Base-by-base conservation (phyloP, 2,329 filamentous ascomycete genomes). In the Botrytis cinerea region DNA sequence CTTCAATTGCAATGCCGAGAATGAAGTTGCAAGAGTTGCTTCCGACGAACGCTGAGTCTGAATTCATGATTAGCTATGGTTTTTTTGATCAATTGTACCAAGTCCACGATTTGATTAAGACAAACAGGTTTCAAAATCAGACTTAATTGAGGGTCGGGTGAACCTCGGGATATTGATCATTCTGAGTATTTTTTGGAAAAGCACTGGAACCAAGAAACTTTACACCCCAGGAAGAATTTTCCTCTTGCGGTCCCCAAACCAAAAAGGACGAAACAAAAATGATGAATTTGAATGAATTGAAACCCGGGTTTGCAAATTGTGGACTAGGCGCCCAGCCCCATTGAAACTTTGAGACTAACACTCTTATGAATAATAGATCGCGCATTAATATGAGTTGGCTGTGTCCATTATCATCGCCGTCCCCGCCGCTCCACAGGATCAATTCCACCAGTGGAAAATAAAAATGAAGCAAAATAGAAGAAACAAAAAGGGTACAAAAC, bases 1-100 rank as follows among this genome's bases (percentile, higher is more conserved):
- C 84, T 99, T 99, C 78, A 98, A 86, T 81, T 97, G 94, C 72
- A 99, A 82, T 28, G 95, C 91, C 60, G 92, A 89, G 82, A 98
- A 98, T 0, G 93, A 96, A 0, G 93, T 91, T 4, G 93, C 96
- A 9, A 99, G 86, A 0, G 96, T 99, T n/a, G 93, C 92, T 83
- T 99, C 96, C 14, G 96, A 95, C 38, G 93, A 95, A 74, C 94
- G 88, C 82, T 92, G 89, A 74, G 88, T 85, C 87, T 89, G 77
- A 75, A 73, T 74, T 75, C 75, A 46, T 71, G 67, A 43, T 69
- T 70, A 69, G 63, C 43, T 43, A 25, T 28, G 38, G 35, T 20
- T 32, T 43, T 43, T 20, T 7, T 57, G 28, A 7, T 43, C 4
- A 63, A 14, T 43, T n/a, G 6, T 43, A 38, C 40, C 14, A 25